Evolutionary conservation across 106 monocot species (phyloP).

Genomic region (Acanthochlamys bracteata): DNA sequence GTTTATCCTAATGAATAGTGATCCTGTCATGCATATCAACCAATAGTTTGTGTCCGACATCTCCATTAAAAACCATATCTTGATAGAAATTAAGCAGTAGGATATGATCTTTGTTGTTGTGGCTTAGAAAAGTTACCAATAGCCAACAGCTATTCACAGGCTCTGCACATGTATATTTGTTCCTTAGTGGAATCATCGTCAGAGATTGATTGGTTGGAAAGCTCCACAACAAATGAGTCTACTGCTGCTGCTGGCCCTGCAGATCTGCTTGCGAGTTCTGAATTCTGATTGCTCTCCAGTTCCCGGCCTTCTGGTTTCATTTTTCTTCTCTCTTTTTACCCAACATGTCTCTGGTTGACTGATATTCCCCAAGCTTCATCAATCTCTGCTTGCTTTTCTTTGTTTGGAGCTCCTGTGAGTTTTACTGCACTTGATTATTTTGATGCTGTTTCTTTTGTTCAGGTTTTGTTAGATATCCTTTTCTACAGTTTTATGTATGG

Average conservation of each 20-base stretch:
- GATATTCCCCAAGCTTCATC: not conserved
- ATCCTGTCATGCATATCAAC: too few relatives aligned
- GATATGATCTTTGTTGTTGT: too few relatives aligned
- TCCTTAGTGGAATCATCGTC: constrained; percentile 19
- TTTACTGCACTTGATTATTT: not conserved
- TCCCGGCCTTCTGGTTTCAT: constrained; percentile 15
- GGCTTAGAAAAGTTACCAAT: too few relatives aligned
- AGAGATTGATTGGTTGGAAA: constrained; percentile 30
- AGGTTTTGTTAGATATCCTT: not conserved
- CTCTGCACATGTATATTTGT: not conserved
- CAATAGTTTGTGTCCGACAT: too few relatives aligned
- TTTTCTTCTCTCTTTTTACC: not conserved
- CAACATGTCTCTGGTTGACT: not conserved
- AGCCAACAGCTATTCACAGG: too few relatives aligned
- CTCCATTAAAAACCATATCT: too few relatives aligned
- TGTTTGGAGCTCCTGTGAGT: not conserved
- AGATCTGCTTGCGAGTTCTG: not conserved
- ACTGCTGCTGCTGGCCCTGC: constrained; percentile 11
- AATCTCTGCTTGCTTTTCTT: too few relatives aligned
- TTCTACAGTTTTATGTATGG: not conserved
- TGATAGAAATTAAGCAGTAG: too few relatives aligned
- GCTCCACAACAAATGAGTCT: constrained; percentile 7
- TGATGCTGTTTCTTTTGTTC: not conserved
- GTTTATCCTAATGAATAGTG: too few relatives aligned
- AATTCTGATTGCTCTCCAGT: constrained; percentile 23